Evolutionary conservation across 371 early-diverging fungal genomes (phyloP), one percentile per base, ranked within the genome.

Genomic region (Actinomucor elegans): DNA sequence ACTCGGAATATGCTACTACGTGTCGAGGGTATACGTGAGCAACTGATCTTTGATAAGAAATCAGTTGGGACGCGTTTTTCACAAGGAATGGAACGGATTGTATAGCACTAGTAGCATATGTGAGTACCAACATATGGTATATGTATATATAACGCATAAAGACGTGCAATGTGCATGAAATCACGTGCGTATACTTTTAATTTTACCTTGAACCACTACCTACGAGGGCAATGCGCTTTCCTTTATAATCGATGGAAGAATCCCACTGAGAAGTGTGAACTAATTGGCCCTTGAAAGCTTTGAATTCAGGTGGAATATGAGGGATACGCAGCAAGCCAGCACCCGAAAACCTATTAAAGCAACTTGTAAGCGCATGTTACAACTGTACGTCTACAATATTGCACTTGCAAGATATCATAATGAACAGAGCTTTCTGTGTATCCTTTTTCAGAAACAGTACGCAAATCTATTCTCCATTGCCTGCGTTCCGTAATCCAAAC

Each of bases 201-300:
- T 7, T 8, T 34, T 73, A 78, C 79, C 80, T 76, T 31, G 83
- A 68, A 36, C 83, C 80, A 48, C 77, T 78, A 10, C 80, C 83
- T 41, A 82, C 57, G 3, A 82, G 45, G 14, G 76, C 83, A 4
- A 82, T 65, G 2, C 77, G 70, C 49, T 80, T 82, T 53, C 60
- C 54, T n/a, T 70, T 71, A 41, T 73, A 60, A 50, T 80, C 80
- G 28, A 65, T 45, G 5, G 61, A 58, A 21, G 60, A 35, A 51
- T 82, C 71, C 83, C 83, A 82, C 8, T 64, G 50, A 8, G 74
- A 71, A 0, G 83, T 73, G 55, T 82, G 83, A 41, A 80, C 63
- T 10, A 69, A 68, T 4, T 66, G 57, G 0, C 83, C 77, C 14
- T 72, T 57, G 41, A 83, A 75, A 11, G 48, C 59, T 14, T 71